phyloP scores from a whole-genome alignment of 768 basidiomycete genomes.

The Lyophyllum semitale region DNA sequence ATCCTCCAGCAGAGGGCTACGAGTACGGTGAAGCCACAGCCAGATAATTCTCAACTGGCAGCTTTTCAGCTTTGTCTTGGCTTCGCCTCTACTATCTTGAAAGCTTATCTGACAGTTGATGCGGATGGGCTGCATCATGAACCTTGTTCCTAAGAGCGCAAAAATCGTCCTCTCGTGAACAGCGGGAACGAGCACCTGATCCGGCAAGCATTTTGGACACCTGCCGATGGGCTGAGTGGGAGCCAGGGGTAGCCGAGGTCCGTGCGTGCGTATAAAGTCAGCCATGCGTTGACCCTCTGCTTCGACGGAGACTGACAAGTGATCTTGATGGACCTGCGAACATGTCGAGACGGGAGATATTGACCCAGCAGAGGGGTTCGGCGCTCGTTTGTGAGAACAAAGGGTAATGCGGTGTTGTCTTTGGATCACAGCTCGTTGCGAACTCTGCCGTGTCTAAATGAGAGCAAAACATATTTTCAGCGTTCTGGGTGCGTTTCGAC shows the following conservation, averaged over 20 bases:
- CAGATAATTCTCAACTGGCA: no score
- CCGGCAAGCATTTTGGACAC: neutral
- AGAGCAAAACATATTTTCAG: neutral
- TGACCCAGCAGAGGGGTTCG: neutral
- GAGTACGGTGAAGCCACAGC: no score
- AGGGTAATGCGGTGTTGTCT: neutral
- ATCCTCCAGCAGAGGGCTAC: no score
- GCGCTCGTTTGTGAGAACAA: no score
- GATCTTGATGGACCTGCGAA: neutral
- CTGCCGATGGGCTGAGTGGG: neutral
- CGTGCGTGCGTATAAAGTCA: neutral
- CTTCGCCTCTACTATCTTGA: no score
- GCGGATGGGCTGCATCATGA: neutral
- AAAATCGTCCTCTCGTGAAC: neutral
- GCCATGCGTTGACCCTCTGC: neutral
- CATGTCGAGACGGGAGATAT: neutral
- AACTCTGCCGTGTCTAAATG: no score
- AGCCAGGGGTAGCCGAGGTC: neutral
- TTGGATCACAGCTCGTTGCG: neutral
- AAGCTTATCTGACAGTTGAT: neutral
- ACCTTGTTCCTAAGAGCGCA: neutral
- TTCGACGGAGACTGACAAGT: slow-evolving; percentile 1
- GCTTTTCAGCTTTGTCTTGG: no score
- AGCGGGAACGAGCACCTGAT: neutral
- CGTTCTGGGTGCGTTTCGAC: neutral